phyloP scores from a whole-genome alignment of 257 asterid species.

The Scutellaria galericulata region DNA sequence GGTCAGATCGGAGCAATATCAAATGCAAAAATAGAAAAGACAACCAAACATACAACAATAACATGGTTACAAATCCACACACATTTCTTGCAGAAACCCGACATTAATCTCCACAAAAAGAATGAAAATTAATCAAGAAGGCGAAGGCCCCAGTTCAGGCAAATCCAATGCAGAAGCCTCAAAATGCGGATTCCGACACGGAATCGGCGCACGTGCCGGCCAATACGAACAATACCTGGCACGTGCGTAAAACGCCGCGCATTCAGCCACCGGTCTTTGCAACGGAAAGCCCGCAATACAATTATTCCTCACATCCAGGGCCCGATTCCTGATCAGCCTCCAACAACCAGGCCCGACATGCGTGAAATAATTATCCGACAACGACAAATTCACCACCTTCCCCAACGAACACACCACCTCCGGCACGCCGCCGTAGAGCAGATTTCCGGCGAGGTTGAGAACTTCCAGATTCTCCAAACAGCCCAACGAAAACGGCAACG shows the following conservation, averaged over 20 bases:
- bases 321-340: slow-evolving; percentile 56
- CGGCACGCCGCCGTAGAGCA: slow-evolving; percentile 61
- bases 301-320: slow-evolving; percentile 62
- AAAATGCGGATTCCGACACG: slow-evolving; percentile 52
- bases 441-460: slow-evolving; percentile 62
- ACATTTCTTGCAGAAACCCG: not conserved
- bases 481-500: slow-evolving; percentile 60
- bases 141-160: slow-evolving; percentile 49
- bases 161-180: slow-evolving; percentile 11
- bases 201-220: slow-evolving; percentile 39
- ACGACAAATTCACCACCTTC: slow-evolving; percentile 54
- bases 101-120: not conserved
- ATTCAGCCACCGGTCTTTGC: slow-evolving; percentile 62
- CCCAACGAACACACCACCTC: slow-evolving; percentile 58
- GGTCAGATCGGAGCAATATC: too few relatives aligned
- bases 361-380: slow-evolving; percentile 66
- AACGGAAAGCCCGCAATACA: slow-evolving; percentile 65
- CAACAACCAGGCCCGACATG: slow-evolving; percentile 57
- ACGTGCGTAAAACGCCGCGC: slow-evolving; percentile 50
- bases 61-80: not conserved
- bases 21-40: too few relatives aligned
- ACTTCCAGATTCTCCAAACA: slow-evolving; percentile 60
- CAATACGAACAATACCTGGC: slow-evolving; percentile 55
- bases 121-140: slow-evolving; percentile 27
- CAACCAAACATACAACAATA: too few relatives aligned